These are phyloP conservation scores for Chlamydomonas incerta DNA, from an alignment of 139 green algal genomes.

Conservation along the genomic window DNA sequence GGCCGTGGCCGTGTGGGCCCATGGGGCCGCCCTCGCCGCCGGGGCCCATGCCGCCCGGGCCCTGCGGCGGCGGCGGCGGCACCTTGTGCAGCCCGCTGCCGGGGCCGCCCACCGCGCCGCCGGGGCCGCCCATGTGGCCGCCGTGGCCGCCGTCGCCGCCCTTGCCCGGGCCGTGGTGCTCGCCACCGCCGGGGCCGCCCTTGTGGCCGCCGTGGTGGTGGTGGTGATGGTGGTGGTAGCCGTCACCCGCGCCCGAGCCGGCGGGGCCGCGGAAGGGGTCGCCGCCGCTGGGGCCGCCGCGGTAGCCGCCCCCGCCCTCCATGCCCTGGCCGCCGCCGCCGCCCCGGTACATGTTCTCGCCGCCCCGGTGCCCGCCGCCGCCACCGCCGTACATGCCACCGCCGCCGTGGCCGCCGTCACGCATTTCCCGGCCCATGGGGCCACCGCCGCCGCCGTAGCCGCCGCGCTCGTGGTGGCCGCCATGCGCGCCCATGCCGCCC, in stretches of 20 bases:
- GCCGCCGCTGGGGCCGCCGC: neutral
- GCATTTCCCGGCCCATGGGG: no score
- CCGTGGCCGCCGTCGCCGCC: neutral
- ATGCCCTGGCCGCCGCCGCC: neutral
- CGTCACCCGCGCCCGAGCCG: neutral
- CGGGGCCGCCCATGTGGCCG: neutral
- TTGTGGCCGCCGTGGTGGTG: slow-evolving; percentile 11
- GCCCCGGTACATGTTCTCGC: neutral
- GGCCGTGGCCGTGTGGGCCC: no score
- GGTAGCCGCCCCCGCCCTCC: neutral
- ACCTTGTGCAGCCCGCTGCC: slow-evolving; percentile 33
- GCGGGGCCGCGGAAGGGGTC: neutral
- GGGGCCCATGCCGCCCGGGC: neutral
- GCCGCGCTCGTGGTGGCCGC: no score
- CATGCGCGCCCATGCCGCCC: no score
- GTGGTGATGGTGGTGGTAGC: slow-evolving; percentile 19
- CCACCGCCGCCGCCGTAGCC: no score
- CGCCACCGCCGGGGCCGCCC: neutral
- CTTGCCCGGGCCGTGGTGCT: slow-evolving; percentile 24
- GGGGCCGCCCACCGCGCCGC: neutral
- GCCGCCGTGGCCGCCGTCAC: neutral
- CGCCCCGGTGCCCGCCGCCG: neutral
- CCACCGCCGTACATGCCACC: neutral
- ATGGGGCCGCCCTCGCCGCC: neutral
- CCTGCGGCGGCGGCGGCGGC: slow-evolving; percentile 31